Evolutionary conservation across 169 alveolate species (phyloP).

Genomic region (Hammondia hammondi): DNA sequence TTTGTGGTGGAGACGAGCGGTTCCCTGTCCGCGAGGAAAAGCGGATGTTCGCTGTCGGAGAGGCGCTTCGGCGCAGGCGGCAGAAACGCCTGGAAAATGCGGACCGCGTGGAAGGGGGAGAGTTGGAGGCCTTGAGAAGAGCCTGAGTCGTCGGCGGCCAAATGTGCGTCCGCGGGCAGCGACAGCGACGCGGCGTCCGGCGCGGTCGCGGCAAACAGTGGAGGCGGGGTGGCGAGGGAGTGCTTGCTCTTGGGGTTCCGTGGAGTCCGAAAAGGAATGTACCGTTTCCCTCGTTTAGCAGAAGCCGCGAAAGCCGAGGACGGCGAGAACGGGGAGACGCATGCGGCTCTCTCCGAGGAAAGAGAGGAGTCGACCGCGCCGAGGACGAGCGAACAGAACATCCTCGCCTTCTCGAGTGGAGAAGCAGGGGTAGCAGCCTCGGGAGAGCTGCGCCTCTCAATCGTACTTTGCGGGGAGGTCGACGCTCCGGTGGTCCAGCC

Average conservation of each 20-base stretch:
- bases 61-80: background rate
- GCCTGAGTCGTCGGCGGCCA: background rate
- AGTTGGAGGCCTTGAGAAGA: background rate
- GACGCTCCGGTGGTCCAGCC: no score
- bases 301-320: background rate
- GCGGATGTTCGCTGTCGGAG: background rate
- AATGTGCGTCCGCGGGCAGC: background rate
- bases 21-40: background rate
- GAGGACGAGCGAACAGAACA: background rate
- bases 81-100: slow-evolving; percentile 21
- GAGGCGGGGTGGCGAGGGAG: background rate
- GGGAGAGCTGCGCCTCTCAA: no score
- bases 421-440: no score
- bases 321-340: background rate
- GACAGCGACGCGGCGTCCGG: background rate
- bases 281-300: background rate
- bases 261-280: slow-evolving; percentile 2
- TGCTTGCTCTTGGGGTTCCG: slow-evolving; percentile 4
- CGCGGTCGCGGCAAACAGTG: slow-evolving; percentile 8
- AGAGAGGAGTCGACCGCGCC: background rate
- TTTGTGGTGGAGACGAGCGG: background rate
- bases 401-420: background rate
- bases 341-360: background rate
- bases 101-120: slow-evolving; percentile 24
- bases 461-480: no score